Base-by-base conservation (phyloP, 164 flowering plant genomes). In the Cinnamomum chago region DNA sequence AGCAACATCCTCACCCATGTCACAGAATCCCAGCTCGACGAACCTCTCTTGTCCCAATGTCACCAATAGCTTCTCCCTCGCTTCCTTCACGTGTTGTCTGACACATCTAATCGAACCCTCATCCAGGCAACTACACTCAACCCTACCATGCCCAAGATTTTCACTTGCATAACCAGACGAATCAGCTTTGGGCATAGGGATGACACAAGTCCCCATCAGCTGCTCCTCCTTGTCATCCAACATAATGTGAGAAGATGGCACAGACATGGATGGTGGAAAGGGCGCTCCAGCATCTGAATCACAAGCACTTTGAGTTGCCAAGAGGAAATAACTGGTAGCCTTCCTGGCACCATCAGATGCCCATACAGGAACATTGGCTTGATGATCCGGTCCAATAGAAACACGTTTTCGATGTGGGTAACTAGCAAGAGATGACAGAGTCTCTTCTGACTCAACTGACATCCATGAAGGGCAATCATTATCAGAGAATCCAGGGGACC, bases 1-100 rank as follows among this genome's bases (percentile, higher is more conserved):
- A 13, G 91, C 88, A 40, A 91, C 90, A 50, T 75, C 82, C 80
- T 90, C 94, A 62, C 96, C 98, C 91, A 89, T 90, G 50, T 90
- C 87, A 78, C 62, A 28, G 27, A 93, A 89, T 1, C 98, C 98
- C 74, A 93, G 73, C 70, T 79, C 82, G n/a, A 68, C 30, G 74
- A 87, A 91, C 18, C 1, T 77, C 60, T 86, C 83, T 25, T 76
- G 76, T 50, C 96, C 98, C 70, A 90, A 72, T 3, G 51, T 68
- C 66, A 70, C 77, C 58, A 35, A 79, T 12, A 93, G 80, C 40
- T 86, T 82, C 22, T 85, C 87, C 68, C 91, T 80, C 2, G 85
- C 88, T 85, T 89, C 93, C 76, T 67, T 65, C 6, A 90, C 78
- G 67, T 93, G 94, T 33, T 85, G 91, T 68, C 86, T 79, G 60